Base-by-base conservation (phyloP, 2,329 filamentous ascomycete genomes). In the Fusarium odoratissimum region DNA sequence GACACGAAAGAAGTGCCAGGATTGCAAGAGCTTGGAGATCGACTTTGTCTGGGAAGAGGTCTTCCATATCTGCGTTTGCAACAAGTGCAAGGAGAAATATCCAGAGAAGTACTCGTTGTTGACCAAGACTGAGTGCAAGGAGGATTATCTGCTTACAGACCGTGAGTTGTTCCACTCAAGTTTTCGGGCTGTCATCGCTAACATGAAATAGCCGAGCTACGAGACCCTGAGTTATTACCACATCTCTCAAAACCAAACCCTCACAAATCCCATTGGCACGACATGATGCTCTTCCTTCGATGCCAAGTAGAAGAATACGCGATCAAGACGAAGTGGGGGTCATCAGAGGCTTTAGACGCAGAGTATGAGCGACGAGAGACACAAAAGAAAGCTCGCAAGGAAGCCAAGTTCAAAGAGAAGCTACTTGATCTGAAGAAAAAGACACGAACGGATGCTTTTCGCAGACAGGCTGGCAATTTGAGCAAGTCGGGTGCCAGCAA, bases 241-340 rank as follows among this genome's bases (percentile, higher is more conserved):
- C 95, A 97, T 80, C 87, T 99, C 13, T 92, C 93, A 60, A 91
- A 92, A 38, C 95, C 96, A 3, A 99, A 99, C 77, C 96, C 96
- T 1, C 96, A 98, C 83, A 98, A 98, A 81, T 91, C 93, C 0
- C 95, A 95, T 65, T 99, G 95, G 94, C 95, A 98, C 81, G 94
- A 97, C 85, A 99, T 99, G 96, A 97, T 97, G 92, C 88, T 99
- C 5, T 99, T 96, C 80, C 86, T 99, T 28, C 92, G 96, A 2
- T 97, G 91, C 68, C 96, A 99, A 79, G 93, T 99, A 5, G 96
- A 99, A 79, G 94, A 95, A 63, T 98, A 98, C 79, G 96, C 95
- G 0, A 92, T 98, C 76, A 90, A 88, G 3, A 91, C 90, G 73
- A 98, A 98, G 84, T 99, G 96, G 96, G 96, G 96, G 0, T 94